Evolutionary conservation across 345 rosid species (phyloP), one percentile per base, ranked within the genome.

Genomic region (Trapa incisa): DNA sequence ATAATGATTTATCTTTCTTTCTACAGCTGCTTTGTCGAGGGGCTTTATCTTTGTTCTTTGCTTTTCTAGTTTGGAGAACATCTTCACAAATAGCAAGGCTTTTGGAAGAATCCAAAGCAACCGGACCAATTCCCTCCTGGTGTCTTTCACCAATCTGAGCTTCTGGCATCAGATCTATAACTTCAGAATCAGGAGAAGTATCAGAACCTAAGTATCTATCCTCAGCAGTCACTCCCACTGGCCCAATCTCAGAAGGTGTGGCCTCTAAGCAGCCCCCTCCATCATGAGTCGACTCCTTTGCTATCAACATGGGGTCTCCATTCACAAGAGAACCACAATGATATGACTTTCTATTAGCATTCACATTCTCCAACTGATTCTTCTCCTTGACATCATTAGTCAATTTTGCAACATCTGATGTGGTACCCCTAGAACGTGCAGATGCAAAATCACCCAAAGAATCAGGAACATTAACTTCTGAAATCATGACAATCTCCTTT

Each of bases 171-270:
- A 74, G 39, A 83, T 91, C 87, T 43, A 89, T 89, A 64, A 89
- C 99, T 87, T 91, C 97, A n/a, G 99, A 94, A 83, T 94, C 99
- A 11, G 99, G 99, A 71, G 99, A 94, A 72, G 97, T 91, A 80
- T 87, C 96, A 66, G 91, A 80, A 75, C 82, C 91, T 69, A 82
- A 58, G 71, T 84, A 79, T 43, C 70, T 72, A 66, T 77, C 80
- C 70, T 78, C 85, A 66, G 61, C 70, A n/a, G 76, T 56, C 75
- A 62, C 74, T 8, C 63, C 5, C 63, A 58, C 63, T 0, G 37
- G 32, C 38, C 33, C 63, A 8, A 58, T 35, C 63, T 35, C 37
- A 3, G 13, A 37, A 2, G 32, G 14, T 6, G 63, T 35, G 37
- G 63, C 16, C 1, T 58, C 63, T 6, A 58, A 35, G 35, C 37